Evolutionary conservation across 2,329 filamentous ascomycete genomes (phyloP).

Genomic region (Dothistroma pini): DNA sequence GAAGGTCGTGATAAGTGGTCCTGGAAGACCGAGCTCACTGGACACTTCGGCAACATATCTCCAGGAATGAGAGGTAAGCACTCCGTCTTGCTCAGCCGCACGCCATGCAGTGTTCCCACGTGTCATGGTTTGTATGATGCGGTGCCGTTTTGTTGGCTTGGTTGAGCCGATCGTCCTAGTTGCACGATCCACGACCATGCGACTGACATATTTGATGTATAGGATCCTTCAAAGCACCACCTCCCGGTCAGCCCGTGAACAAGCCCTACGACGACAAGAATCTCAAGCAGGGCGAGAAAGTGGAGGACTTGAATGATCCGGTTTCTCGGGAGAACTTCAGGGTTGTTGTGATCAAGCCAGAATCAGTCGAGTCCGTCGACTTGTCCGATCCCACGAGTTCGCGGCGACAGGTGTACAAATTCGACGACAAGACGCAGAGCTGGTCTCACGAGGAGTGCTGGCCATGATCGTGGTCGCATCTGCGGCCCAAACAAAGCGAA

Average conservation of each 20-base stretch:
- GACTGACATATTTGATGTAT: neutral
- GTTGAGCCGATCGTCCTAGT: neutral
- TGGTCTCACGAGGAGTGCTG: slow-evolving; percentile 72
- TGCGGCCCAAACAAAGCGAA: neutral
- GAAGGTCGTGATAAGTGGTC: slow-evolving; percentile 58
- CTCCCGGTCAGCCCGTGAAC: slow-evolving; percentile 46
- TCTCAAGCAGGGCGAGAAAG: slow-evolving; percentile 56
- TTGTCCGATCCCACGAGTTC: slow-evolving; percentile 62
- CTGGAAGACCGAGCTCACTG: slow-evolving; percentile 75
- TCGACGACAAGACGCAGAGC: slow-evolving; percentile 47
- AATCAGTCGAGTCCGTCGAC: slow-evolving; percentile 72
- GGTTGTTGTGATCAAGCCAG: slow-evolving; percentile 80
- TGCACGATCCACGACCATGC: neutral
- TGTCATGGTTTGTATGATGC: slow-evolving; percentile 1
- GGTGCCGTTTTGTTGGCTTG: neutral
- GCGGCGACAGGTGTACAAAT: slow-evolving; percentile 65
- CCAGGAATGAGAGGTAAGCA: slow-evolving; percentile 68
- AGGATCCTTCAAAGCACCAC: slow-evolving; percentile 63
- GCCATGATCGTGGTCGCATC: slow-evolving; percentile 44
- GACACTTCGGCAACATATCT: slow-evolving; percentile 83
- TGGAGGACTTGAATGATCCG: slow-evolving; percentile 66
- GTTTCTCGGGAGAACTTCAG: slow-evolving; percentile 73
- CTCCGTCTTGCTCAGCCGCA: neutral
- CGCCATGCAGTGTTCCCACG: neutral
- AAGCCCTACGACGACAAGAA: slow-evolving; percentile 44